Base-by-base conservation (phyloP, 2,329 filamentous ascomycete genomes). In the Colletotrichum sublineola region DNA sequence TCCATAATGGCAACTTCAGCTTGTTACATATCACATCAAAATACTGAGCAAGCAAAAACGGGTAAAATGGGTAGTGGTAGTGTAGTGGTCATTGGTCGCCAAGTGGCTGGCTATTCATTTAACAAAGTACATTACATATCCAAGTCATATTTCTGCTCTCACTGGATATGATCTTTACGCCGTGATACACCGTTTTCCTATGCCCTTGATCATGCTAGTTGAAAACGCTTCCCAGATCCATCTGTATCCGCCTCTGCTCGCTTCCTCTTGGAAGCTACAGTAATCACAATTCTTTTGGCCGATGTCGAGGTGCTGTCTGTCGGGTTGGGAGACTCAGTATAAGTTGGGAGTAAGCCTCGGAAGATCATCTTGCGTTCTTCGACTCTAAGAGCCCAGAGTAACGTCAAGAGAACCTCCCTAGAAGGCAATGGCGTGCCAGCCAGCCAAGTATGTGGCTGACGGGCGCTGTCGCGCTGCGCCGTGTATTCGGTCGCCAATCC, bases 331-430 rank as follows among this genome's bases (percentile, higher is more conserved):
- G 48, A 38, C 11, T 36, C 20, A 24, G 24, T 20, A 33, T 48
- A 38, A 1, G 31, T 20, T 60, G 11, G 31, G 11, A 57, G 70
- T 58, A n/a, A 14, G 40, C 62, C 71, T n/a, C 24, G 46, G 5
- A 50, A 73, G 29, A 64, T 74, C 48, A 82, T 79, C 76, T 79
- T 83, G 68, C 78, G 77, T 75, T 84, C 81, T 76, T 87, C 84
- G 52, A 84, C 78, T 67, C 79, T 80, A 8, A 88, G 76, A 68
- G 81, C 80, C 85, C 85, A 88, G 71, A 85, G 74, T 42, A 88
- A 78, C 9, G 86, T 83, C 75, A 88, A 77, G 73, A 88, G 79
- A 53, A 83, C 81, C 77, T 88, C 86, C 76, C 79, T 83, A 38
- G 86, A 85, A 75, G 86, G 86, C 74, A 86, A 79, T 65, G 76